These are phyloP conservation scores for Penicillium aurantiogriseum DNA, from an alignment of 2,329 filamentous ascomycete species.

Conservation along the genomic window DNA sequence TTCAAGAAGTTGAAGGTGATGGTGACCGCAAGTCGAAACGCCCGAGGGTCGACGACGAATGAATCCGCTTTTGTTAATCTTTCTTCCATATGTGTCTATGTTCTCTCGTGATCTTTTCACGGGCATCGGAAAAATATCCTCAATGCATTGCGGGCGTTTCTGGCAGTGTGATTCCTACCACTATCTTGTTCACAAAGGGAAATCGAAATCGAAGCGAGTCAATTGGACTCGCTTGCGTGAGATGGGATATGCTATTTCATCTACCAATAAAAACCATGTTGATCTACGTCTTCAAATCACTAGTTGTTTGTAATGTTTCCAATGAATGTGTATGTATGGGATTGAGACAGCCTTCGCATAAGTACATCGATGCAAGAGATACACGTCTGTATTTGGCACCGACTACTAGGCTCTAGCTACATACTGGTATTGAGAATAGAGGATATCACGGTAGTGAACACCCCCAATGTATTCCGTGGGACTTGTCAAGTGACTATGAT, in stretches of 20 bases:
- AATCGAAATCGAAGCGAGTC: background rate
- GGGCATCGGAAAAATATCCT: conserved; percentile 9
- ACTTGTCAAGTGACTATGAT: background rate
- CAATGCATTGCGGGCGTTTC: conserved; percentile 34
- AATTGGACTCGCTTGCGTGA: background rate
- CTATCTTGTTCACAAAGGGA: conserved; percentile 5
- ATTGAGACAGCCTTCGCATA: background rate
- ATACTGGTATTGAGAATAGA: background rate
- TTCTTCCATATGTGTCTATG: conserved; percentile 15
- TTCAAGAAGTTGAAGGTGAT: conserved; percentile 40
- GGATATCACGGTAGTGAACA: background rate
- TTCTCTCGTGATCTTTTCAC: conserved; percentile 8
- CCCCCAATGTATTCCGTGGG: background rate
- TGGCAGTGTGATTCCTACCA: conserved; percentile 16
- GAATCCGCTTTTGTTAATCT: conserved; percentile 10
- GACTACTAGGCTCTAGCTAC: background rate
- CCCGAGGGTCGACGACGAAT: conserved; percentile 73
- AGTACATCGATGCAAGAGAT: too few relatives aligned
- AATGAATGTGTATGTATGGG: background rate
- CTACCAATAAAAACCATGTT: background rate
- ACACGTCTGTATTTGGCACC: background rate
- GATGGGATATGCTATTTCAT: background rate
- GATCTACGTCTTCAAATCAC: background rate
- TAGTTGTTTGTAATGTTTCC: background rate
- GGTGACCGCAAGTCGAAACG: conserved; percentile 58